Evolutionary conservation across 139 green algal species (phyloP), one percentile per base, ranked within the genome.

Genomic region (Desmodesmus armatus): DNA sequence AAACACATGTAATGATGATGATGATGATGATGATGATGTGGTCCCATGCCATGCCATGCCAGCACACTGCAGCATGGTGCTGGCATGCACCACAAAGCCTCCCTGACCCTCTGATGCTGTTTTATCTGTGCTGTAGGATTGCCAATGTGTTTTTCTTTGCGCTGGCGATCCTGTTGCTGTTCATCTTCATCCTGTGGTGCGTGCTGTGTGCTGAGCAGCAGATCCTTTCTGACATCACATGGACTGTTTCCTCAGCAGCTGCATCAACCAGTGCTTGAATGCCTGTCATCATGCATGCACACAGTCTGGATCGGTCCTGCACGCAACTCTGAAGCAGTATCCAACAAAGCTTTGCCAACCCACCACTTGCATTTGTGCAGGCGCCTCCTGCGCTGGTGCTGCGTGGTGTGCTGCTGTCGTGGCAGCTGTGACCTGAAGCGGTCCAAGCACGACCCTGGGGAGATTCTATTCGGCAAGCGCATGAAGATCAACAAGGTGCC

Each of bases 101-200:
- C n/a, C n/a, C n/a, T n/a, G n/a, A n/a, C n/a, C n/a, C n/a, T n/a
- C n/a, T n/a, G n/a, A n/a, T n/a, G n/a, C n/a, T n/a, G n/a, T n/a
- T n/a, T n/a, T n/a, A n/a, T n/a, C n/a, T n/a, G n/a, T n/a, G n/a
- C n/a, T n/a, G n/a, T n/a, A n/a, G n/a, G n/a, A n/a, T n/a, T 37
- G 80, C 80, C 29, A 86, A 86, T n/a, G 80, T 73, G 21, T 67
- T 86, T 21, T 86, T 86, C 72, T 73, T 86, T 27, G 80, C 40
- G 25, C 49, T 86, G 13, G 33, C 80, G 2, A 33, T 55, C 0
- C 17, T 86, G 49, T 80, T 86, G 39, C 29, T 86, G 15, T 4
- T 86, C 11, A 74, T 86, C n/a, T 86, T 80, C 80, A 78, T 86
- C 11, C 39, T 74, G 5, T 86, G 80, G 80, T 85, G 49, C 39